Conservation (phyloP, 768 basidiomycete species). For the Amanita thiersii region DNA sequence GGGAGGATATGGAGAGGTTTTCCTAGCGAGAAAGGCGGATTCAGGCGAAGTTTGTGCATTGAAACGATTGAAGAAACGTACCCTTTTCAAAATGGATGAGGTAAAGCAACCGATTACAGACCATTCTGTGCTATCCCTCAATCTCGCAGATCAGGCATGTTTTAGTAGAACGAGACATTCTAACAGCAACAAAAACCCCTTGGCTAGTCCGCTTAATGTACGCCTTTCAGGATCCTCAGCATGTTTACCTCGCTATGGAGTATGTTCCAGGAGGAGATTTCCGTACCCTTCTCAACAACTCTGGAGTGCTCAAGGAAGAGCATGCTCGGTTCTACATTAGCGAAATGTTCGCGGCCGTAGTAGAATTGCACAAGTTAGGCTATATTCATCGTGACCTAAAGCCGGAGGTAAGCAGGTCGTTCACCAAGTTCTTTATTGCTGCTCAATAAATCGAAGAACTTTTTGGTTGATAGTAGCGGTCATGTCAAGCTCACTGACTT, state of each 20-base stretch:
- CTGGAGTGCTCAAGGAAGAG: conserved; percentile 95
- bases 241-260: conserved; percentile 98
- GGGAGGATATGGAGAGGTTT: conserved; percentile 98
- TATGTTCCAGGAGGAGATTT: conserved; percentile 99
- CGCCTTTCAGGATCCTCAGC: conserved; percentile 88
- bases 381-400: conserved; percentile 98
- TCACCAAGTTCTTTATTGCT: background rate
- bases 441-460: conserved; percentile 53
- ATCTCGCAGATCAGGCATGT: conserved; percentile 85
- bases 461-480: conserved; percentile 89
- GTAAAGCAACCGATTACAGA: conserved; percentile 26
- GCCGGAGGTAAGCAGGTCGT: conserved; percentile 63
- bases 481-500: conserved; percentile 99
- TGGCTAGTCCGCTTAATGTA: conserved; percentile 95
- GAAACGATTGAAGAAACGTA: conserved; percentile 96
- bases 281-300: conserved; percentile 94
- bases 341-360: conserved; percentile 95
- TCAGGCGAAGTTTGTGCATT: conserved; percentile 94
- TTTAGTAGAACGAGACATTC: conserved; percentile 93
- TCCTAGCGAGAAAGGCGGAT: conserved; percentile 89
- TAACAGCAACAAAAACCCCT: conserved; percentile 94
- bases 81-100: conserved; percentile 97
- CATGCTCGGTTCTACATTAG: conserved; percentile 95
- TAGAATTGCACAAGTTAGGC: conserved; percentile 92
- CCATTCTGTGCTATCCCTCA: conserved; percentile 1